These are phyloP conservation scores for Curvularia sp. DNA, from an alignment of 2,329 filamentous ascomycete species.

Conservation along the genomic window DNA sequence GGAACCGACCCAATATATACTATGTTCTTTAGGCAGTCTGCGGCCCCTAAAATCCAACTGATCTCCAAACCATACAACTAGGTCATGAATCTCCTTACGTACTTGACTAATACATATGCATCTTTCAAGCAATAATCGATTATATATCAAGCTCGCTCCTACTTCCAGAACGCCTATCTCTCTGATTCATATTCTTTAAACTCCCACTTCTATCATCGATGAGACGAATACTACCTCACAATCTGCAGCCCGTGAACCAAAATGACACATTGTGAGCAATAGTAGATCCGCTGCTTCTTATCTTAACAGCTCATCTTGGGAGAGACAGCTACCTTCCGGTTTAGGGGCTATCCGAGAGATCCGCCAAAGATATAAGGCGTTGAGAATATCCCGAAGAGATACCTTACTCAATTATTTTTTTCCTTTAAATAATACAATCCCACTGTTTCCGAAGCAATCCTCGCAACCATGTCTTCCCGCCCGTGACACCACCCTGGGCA, in stretches of 20 bases:
- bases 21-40: background rate
- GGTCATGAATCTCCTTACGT: background rate
- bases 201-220: background rate
- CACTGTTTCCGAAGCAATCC: too few relatives aligned
- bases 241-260: background rate
- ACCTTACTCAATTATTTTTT: too few relatives aligned
- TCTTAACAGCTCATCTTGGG: background rate
- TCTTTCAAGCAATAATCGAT: background rate
- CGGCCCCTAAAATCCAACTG: background rate
- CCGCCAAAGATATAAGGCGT: background rate
- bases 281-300: too few relatives aligned
- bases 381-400: background rate
- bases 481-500: too few relatives aligned
- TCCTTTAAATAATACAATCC: too few relatives aligned
- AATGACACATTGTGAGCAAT: background rate
- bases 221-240: background rate
- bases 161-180: background rate
- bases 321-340: background rate
- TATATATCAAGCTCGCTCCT: background rate
- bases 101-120: background rate
- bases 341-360: too few relatives aligned
- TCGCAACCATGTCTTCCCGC: too few relatives aligned
- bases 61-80: background rate
- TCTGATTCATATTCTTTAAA: background rate
- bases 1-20: background rate